Evolutionary conservation across 2,329 filamentous ascomycete species (phyloP).

Genomic region (Exophiala mesophila): DNA sequence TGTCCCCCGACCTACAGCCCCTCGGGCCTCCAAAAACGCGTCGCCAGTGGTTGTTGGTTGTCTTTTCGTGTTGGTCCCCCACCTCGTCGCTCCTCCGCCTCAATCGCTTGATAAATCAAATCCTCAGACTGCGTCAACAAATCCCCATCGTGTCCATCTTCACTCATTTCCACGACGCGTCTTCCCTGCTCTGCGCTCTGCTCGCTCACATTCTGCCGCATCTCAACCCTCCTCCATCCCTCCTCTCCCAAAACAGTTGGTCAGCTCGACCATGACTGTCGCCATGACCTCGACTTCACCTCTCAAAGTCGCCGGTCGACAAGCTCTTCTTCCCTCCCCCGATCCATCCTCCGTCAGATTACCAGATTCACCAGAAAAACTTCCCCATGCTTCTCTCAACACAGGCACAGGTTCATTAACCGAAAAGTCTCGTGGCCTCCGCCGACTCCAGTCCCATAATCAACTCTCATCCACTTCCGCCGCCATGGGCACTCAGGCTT

Average conservation of each 20-base stretch:
- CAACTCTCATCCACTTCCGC: constrained; percentile 49
- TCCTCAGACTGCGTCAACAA: too few species aligned
- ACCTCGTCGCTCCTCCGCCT: too few species aligned
- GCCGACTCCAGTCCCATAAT: constrained; percentile 72
- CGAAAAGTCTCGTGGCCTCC: constrained; percentile 61
- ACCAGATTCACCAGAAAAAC: constrained; percentile 24
- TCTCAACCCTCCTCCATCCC: neutral
- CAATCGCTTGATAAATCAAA: too few species aligned
- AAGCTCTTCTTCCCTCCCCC: constrained; percentile 16
- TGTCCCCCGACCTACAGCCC: too few species aligned
- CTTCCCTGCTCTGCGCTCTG: constrained; percentile 1
- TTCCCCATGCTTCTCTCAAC: constrained; percentile 12
- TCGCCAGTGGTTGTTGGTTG: too few species aligned
- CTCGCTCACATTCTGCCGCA: neutral
- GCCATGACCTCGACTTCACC: constrained; percentile 19
- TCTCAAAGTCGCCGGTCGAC: constrained; percentile 19
- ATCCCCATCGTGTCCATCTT: too few species aligned
- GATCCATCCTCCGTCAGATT: constrained; percentile 17
- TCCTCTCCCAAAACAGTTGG: neutral
- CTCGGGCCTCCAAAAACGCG: too few species aligned
- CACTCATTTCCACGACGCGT: neutral
- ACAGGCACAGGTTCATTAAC: constrained; percentile 51
- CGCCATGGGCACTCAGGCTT: constrained; percentile 35
- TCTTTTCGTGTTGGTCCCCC: too few species aligned
- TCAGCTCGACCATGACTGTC: constrained; percentile 7